Conservation (phyloP, 768 basidiomycete genomes). For the Macrocybe gigantea region DNA sequence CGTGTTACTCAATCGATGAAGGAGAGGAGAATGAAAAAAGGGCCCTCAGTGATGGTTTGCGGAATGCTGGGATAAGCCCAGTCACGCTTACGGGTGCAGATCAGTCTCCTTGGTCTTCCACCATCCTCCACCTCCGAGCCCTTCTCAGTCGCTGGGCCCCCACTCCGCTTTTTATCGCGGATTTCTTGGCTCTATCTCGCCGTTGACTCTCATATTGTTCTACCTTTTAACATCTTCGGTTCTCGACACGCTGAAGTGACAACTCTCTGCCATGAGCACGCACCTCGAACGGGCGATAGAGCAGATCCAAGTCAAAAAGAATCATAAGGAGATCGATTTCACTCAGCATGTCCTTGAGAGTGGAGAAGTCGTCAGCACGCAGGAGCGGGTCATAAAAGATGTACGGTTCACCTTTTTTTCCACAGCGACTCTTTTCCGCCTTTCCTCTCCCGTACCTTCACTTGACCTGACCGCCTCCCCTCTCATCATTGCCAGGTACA, state of each 20-base stretch:
- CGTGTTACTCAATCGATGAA: too few species aligned
- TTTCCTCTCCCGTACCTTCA: too few species aligned
- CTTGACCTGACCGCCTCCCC: too few species aligned
- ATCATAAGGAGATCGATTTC: constrained; percentile 72
- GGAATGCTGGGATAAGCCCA: too few species aligned
- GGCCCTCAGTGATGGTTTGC: too few species aligned
- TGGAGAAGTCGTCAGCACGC: constrained; percentile 85
- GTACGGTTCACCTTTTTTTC: constrained; percentile 37
- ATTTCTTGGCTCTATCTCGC: too few species aligned
- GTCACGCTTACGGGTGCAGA: too few species aligned
- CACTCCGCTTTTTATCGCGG: constrained; percentile 2
- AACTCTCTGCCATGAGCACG: constrained; percentile 28
- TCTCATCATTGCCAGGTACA: constrained; percentile 60
- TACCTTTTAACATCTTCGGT: constrained; percentile 6
- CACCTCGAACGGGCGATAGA: constrained; percentile 66
- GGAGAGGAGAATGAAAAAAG: too few species aligned
- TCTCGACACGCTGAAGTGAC: too few species aligned
- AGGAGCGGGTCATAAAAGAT: constrained; percentile 95
- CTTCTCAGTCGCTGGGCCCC: constrained; percentile 9
- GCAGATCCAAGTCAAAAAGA: constrained; percentile 49
- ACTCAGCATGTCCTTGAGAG: constrained; percentile 92
- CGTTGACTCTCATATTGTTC: neutral
- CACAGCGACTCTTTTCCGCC: too few species aligned
- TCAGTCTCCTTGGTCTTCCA: constrained; percentile 2
- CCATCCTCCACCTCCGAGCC: constrained; percentile 3